A percentile compares a stretch with the other conserved stretches of the same genome.
These are phyloP conservation scores for Peribolospora baueri DNA, from an alignment of 768 basidiomycete species.

Conservation along the genomic window DNA sequence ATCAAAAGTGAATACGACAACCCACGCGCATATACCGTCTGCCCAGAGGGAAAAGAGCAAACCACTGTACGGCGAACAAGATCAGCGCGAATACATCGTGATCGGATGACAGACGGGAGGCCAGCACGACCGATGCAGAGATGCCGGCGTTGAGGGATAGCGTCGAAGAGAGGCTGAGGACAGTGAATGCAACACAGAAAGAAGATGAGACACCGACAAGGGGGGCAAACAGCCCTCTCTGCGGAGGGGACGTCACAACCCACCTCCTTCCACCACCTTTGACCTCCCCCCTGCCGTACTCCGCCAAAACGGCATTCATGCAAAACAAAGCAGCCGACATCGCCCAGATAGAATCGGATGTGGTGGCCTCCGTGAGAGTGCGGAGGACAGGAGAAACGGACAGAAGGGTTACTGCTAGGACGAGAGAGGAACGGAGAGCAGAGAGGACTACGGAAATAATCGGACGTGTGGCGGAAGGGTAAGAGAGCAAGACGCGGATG, in stretches of 20 bases:
- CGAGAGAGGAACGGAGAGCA: no score
- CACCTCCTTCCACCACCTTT: not conserved
- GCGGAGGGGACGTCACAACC: not conserved
- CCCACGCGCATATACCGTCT: no score
- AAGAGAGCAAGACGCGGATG: no score
- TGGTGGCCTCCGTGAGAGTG: slow-evolving; percentile 81
- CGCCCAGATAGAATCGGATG: slow-evolving; percentile 92
- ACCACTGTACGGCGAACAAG: slow-evolving; percentile 55
- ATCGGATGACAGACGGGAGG: slow-evolving; percentile 63
- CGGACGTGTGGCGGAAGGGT: no score
- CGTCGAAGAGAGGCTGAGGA: slow-evolving; percentile 17
- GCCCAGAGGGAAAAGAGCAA: slow-evolving; percentile 52
- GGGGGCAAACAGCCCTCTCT: not conserved
- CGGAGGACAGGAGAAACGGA: slow-evolving; percentile 60
- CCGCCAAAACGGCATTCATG: slow-evolving; percentile 56
- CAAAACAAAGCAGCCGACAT: slow-evolving; percentile 56
- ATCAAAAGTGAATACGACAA: no score
- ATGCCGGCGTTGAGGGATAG: slow-evolving; percentile 40
- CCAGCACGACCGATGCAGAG: slow-evolving; percentile 74
- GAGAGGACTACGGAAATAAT: no score
- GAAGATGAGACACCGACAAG: not conserved
- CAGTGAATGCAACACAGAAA: not conserved
- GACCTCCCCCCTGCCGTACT: slow-evolving; percentile 31
- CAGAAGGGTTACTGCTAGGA: no score
- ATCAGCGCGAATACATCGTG: slow-evolving; percentile 70